Conservation (phyloP, 106 monocot genomes). For the Vanilla planifolia region DNA sequence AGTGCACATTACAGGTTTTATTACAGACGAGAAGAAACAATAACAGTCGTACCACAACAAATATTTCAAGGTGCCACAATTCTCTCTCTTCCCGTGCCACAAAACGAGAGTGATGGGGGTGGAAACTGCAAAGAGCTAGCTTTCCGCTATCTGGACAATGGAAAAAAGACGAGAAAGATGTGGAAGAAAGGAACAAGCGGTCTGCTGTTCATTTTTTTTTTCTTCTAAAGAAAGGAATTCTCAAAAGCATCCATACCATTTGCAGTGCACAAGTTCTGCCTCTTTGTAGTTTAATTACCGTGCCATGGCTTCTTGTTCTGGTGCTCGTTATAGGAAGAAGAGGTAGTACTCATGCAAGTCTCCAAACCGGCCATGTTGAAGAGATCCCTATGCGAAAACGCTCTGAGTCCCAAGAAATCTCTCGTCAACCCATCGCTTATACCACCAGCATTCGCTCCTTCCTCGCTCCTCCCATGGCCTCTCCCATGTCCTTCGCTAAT, state of each 20-base stretch:
- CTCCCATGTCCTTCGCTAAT: no score
- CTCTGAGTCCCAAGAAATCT: constrained; percentile 66
- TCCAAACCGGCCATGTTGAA: constrained; percentile 46
- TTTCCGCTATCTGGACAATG: constrained; percentile 1
- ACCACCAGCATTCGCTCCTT: constrained; percentile 16
- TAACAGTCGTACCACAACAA: not conserved
- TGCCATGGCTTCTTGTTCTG: constrained; percentile 3
- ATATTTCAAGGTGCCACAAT: not conserved
- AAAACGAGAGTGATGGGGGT: constrained; percentile 6
- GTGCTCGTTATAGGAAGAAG: constrained; percentile 16
- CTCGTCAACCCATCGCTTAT: constrained; percentile 40
- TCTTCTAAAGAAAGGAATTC: not conserved
- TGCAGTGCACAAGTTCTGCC: not conserved
- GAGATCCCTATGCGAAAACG: constrained; percentile 47
- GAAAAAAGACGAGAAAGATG: constrained; percentile 4
- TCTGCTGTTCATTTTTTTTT: not conserved
- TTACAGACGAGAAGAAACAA: not conserved
- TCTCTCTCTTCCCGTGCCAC: not conserved
- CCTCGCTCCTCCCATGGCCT: not conserved
- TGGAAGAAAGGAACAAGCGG: not conserved
- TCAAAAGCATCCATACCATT: not conserved
- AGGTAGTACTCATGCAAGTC: constrained; percentile 19
- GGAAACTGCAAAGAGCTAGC: not conserved
- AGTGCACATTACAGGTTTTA: not conserved
- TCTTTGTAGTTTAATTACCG: no score